Percentiles rank a stretch among this genome's conserved stretches.
phyloP scores from a whole-genome alignment of 2,329 filamentous ascomycete species.

The Diaporthe batatas region DNA sequence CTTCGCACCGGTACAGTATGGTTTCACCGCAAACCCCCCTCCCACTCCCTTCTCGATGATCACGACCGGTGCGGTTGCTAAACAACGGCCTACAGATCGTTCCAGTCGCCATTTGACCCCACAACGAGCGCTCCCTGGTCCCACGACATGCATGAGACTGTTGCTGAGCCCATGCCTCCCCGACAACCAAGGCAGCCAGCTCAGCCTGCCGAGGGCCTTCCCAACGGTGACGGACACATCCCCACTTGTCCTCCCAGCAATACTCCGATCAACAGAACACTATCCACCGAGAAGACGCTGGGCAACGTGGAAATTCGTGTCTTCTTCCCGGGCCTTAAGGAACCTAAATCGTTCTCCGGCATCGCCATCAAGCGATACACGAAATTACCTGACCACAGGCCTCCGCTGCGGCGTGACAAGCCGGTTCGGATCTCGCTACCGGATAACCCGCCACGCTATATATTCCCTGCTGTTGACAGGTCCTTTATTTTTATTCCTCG shows the following conservation, averaged over 20 bases:
- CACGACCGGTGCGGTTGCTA: slow-evolving; percentile 36
- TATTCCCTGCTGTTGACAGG: slow-evolving; percentile 88
- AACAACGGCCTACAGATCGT: slow-evolving; percentile 50
- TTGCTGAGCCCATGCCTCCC: slow-evolving; percentile 60
- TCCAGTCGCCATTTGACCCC: slow-evolving; percentile 67
- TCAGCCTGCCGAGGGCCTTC: slow-evolving; percentile 60
- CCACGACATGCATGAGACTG: slow-evolving; percentile 90
- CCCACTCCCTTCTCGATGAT: not conserved
- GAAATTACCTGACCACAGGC: slow-evolving; percentile 92
- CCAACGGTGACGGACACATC: slow-evolving; percentile 68
- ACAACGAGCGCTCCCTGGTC: slow-evolving; percentile 85
- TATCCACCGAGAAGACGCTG: slow-evolving; percentile 86
- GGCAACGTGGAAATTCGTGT: slow-evolving; percentile 90
- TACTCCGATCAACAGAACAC: slow-evolving; percentile 77
- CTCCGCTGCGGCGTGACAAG: slow-evolving; percentile 94
- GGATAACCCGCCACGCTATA: slow-evolving; percentile 82
- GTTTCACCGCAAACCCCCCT: slow-evolving; percentile 43
- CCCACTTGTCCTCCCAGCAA: slow-evolving; percentile 70
- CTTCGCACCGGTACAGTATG: slow-evolving; percentile 75
- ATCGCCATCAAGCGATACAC: slow-evolving; percentile 92
- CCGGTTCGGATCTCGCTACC: slow-evolving; percentile 95
- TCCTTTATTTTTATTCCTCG: slow-evolving; percentile 99
- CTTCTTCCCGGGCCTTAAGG: slow-evolving; percentile 80
- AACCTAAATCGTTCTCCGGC: slow-evolving; percentile 77
- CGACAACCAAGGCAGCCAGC: slow-evolving; percentile 58